Base-by-base conservation (phyloP, 805 yeast genomes). In the Wickerhamiella siamensis region DNA sequence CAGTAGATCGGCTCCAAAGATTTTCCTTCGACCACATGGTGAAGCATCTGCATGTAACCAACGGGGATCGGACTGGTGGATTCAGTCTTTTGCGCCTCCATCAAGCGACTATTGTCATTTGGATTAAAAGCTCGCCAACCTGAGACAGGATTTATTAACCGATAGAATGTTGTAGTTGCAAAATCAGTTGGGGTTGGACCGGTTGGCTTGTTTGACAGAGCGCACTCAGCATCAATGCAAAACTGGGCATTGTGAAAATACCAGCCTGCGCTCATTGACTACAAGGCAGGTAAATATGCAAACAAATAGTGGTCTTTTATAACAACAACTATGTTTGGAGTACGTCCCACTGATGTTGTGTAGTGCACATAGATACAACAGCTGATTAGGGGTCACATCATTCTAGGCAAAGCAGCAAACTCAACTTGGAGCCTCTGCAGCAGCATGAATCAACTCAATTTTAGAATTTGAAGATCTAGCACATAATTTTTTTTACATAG, bases 101-200 rank as follows among this genome's bases (percentile, higher is more conserved):
- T 51, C 29, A 61, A 45, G 20, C 56, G 46, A 9, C 32, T 39
- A 40, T 53, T 58, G 45, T 63, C 68, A 19, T 51, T 48, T 3
- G 67, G 66, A 18, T 50, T 53, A 51, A 64, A 63, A 5, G 68
- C 63, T 18, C 49, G 47, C 68, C 68, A 64, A 12, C 51, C 49
- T 5, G 53, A 27, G 24, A 45, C 47, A 3, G 62, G 62, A 3
- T 48, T 36, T 2, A 57, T 45, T 4, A 54, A 37, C 8, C 56
- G 54, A 10, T 53, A 46, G 20, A 49, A 15, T 3, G 58, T 46
- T 8, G 53, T 33, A 9, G 49, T 36, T 1, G 61, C 56, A 45
- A 49, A 58, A 31, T 37, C 40, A 14, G 40, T 9, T 20, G 33
- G 37, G 24, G 22, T 9, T 17, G 18, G 16, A 10, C 9, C 20